Evolutionary conservation across 306 rosid species (phyloP), one percentile per base, ranked within the genome.

Genomic region (Cucurbita ficifolia): DNA sequence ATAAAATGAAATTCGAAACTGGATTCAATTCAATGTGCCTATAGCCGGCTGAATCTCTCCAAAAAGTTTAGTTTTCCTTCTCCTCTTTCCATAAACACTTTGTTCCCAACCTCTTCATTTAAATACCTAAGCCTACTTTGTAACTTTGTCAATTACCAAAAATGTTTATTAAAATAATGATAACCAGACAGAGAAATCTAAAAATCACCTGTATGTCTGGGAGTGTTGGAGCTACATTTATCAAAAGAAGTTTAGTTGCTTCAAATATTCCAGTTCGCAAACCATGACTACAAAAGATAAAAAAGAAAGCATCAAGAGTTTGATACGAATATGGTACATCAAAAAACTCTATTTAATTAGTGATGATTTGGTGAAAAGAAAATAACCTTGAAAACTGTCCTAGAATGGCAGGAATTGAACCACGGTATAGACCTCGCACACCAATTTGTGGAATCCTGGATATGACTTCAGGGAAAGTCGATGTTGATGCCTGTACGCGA

Each of bases 251-350:
- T 86, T 86, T 89, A 83, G 96, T 95, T 45, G 96, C 97, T 87
- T 95, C 99, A 84, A 85, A 91, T 78, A 95, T 86, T 83, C 99
- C 99, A 80, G 99, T 95, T 76, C 99, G 96, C 80, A 95, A 78
- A 46, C 96, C 99, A 80, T 95, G 99, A 85, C 99, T 95, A 83
- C 84, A 91, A 79, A 91, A 79, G 52, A 55, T 64, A 72, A 85
- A 51, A 79, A 64, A 78, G 71, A 76, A 75, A 53, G 42, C 29
- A 75, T 88, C 24, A 89, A 76, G 73, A 36, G 65, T 54, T 74
- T 21, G 54, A 68, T 21, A 64, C 43, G 13, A 75, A 56, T 52
- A 40, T 72, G 62, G n/a, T 45, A 13, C 24, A 60, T 60, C 19
- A 63, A 64, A 65, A 75, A 67, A 75, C 45, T n/a, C 51, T 72